Conservation (phyloP, 2,329 filamentous ascomycete genomes). For the Sporothrix globosa region DNA sequence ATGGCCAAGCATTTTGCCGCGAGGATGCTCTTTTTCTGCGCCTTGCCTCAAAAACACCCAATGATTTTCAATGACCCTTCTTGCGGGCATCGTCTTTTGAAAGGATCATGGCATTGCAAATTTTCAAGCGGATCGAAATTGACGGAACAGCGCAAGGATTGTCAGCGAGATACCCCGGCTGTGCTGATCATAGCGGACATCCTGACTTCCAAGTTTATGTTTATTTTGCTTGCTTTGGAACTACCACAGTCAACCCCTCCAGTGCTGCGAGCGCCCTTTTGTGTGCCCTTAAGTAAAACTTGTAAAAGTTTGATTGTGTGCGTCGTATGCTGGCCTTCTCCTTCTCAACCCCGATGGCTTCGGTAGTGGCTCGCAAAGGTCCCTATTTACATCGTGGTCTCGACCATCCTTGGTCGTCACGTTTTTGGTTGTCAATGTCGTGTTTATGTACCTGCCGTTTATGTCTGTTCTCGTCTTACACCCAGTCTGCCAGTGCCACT, state of each 20-base stretch:
- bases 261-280: too few relatives aligned
- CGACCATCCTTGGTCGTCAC: neutral
- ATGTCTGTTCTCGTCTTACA: neutral
- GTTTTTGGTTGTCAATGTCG: neutral
- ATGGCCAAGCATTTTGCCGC: too few relatives aligned
- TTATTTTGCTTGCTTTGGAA: neutral
- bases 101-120: too few relatives aligned
- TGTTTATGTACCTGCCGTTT: neutral
- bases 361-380: neutral
- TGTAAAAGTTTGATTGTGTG: too few relatives aligned
- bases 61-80: too few relatives aligned
- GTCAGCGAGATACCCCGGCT: neutral
- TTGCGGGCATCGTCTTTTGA: too few relatives aligned
- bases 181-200: neutral
- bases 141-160: too few relatives aligned
- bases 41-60: too few relatives aligned
- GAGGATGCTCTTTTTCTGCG: too few relatives aligned
- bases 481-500: neutral
- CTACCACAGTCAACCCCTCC: too few relatives aligned
- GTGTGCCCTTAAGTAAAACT: too few relatives aligned
- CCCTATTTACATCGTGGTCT: conserved; percentile 9
- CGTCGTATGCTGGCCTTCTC: neutral
- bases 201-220: neutral
- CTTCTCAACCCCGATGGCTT: conserved; percentile 16
- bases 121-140: too few relatives aligned